phyloP scores from a whole-genome alignment of 2,329 filamentous ascomycete genomes.

The Colletotrichum neosansevieriae region DNA sequence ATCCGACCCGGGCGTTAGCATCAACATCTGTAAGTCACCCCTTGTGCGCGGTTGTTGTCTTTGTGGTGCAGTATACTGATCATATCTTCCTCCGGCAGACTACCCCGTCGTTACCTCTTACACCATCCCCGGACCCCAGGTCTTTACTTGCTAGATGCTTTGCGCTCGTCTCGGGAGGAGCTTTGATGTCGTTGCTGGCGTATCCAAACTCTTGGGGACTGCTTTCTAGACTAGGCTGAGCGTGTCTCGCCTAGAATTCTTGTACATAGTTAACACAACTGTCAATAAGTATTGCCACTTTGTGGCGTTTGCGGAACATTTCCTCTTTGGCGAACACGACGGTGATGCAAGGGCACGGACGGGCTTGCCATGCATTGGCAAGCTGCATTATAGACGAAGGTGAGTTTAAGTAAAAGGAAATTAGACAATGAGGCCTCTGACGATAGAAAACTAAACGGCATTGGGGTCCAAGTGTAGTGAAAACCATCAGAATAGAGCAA shows the following conservation, averaged over 20 bases:
- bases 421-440: too few relatives aligned
- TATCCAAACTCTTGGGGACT: background rate
- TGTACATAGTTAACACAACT: constrained; percentile 15
- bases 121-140: constrained; percentile 43
- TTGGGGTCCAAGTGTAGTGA: too few relatives aligned
- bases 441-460: too few relatives aligned
- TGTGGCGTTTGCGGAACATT: background rate
- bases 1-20: constrained; percentile 45
- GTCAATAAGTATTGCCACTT: constrained; percentile 14
- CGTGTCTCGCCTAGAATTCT: background rate
- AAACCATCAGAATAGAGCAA: too few relatives aligned
- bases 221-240: background rate
- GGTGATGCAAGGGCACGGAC: too few relatives aligned
- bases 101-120: constrained; percentile 44
- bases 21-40: constrained; percentile 43
- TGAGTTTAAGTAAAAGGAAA: too few relatives aligned
- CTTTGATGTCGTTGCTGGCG: background rate
- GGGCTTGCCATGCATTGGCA: too few relatives aligned
- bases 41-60: fast-evolving
- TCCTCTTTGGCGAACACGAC: too few relatives aligned
- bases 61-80: background rate
- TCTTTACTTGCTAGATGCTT: constrained; percentile 43
- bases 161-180: background rate
- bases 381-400: too few relatives aligned
- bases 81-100: background rate